Evolutionary conservation across 208 protist species (phyloP), one percentile per base, ranked within the genome.

Genomic region (Crithidia acanthocephali): DNA sequence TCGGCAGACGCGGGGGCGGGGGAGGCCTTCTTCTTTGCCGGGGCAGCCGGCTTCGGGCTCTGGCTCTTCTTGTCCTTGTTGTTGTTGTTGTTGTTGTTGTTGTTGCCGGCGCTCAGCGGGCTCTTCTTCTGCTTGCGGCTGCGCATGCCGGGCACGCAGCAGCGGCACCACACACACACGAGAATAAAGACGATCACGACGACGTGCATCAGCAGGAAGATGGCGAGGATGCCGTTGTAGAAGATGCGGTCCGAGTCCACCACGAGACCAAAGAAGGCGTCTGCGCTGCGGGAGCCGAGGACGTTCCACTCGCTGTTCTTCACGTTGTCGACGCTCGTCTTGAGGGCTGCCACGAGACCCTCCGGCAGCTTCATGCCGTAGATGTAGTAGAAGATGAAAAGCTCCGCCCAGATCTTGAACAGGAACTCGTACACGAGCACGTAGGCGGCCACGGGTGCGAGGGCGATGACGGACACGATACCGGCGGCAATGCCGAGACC

Each of bases 351-450:
- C n/a, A 89, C 23, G 45, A 74, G 51, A 28, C 66, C 81, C 50
- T 76, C 58, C 3, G 76, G 76, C 48, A 80, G 56, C 22, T 68
- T 79, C 20, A 81, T 45, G 5, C 78, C 86, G 64, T 83, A 93
- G 47, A 67, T 73, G 76, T 89, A 85, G 65, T 88, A 85, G 58
- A 85, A 55, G 35, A 92, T 37, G 48, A 95, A 93, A 11, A 93
- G 72, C 57, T 84, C 69, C 33, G 71, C 32, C 87, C 85, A 93
- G 32, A 93, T 58, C 28, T 87, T 81, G 74, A 84, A 92, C 4
- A 95, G 28, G 61, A 76, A 68, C 50, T 87, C 35, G 40, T 80
- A 79, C 0, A 82, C 16, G 16, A 90, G 4, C 35, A 89, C 35
- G 9, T 59, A 75, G 15, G 75, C 48, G 25, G 86, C 27, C 23